phyloP scores from a whole-genome alignment of 2,329 filamentous ascomycete species.

The Pseudogymnoascus sp. region DNA sequence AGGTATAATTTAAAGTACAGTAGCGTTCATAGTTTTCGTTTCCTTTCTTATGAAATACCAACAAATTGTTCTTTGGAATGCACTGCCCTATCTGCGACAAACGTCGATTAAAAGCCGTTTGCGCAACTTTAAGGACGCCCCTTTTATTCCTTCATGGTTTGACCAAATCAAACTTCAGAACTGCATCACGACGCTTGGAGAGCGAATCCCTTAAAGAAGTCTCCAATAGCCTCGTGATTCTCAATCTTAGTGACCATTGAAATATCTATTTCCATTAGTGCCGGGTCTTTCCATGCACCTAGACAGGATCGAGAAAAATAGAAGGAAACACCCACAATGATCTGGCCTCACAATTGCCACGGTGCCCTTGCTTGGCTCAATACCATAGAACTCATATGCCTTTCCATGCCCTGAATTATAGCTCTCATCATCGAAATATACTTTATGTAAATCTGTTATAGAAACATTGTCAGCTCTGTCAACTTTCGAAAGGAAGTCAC shows the following conservation, averaged over 20 bases:
- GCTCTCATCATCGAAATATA: conserved; percentile 48
- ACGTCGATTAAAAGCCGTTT: too few species aligned
- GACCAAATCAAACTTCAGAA: too few species aligned
- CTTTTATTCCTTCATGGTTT: too few species aligned
- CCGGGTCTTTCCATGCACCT: not conserved
- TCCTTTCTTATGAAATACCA: too few species aligned
- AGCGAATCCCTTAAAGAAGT: conserved; percentile 31
- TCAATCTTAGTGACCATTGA: conserved; percentile 32
- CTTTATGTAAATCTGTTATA: conserved; percentile 47
- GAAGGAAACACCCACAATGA: conserved; percentile 43
- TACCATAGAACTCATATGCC: conserved; percentile 49
- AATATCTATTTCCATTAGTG: conserved; percentile 28
- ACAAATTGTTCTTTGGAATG: too few species aligned
- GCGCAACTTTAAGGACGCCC: too few species aligned
- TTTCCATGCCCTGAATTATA: conserved; percentile 50
- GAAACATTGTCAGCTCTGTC: not conserved
- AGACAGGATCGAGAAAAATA: not conserved
- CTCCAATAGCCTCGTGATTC: conserved; percentile 28
- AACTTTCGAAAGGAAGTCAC: conserved; percentile 11
- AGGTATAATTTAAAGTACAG: too few species aligned
- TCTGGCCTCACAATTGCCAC: conserved; percentile 52
- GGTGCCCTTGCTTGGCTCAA: conserved; percentile 39
- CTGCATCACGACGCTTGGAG: not conserved
- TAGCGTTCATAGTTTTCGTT: too few species aligned
- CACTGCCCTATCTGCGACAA: too few species aligned